Evolutionary conservation across 345 rosid species (phyloP), one percentile per base, ranked within the genome.

Genomic region (Cardamine resedifolia): DNA sequence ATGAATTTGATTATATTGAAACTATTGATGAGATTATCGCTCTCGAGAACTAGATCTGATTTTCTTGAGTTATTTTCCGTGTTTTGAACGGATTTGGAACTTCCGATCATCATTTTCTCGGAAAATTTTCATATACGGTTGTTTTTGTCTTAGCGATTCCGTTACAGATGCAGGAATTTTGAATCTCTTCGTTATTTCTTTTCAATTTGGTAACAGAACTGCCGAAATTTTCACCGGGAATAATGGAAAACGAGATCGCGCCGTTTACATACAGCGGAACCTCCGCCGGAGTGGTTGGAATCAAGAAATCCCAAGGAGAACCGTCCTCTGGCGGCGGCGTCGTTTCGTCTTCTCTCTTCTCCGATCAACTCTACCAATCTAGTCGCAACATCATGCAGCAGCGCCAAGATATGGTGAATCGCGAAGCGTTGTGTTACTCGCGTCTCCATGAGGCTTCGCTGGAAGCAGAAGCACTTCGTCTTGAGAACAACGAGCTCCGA

Each of bases 401-500:
- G 78, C 82, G 85, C 44, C 94, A 85, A 64, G 85, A 86, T 64
- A 87, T 88, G 49, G 78, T 79, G 53, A 86, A 91, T 51, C 87
- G 85, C 45, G 82, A 85, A 71, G 91, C 87, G 75, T 86, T 91
- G 77, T 90, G 94, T 55, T 76, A 82, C 74, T 60, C 87, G 49
- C 91, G 90, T 9, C 88, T 91, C 64, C 86, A 77, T 10, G 76
- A 72, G 48, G 82, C 86, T 12, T 59, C 83, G 4, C 64, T 51
- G 16, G 94, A 90, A 62, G 68, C 87, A 3, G 92, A 87, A 43
- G 74, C 79, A 11, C 81, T 93, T 44, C 87, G 87, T 55, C 72
- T 63, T 7, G 92, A 93, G 77, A 93, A 90, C 68, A 79, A 76
- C 0, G 81, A 83, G 53, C 92, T 93, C 61, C 85, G 90, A n/a